These are phyloP conservation scores for Lachnellula arida DNA, from an alignment of 2,329 filamentous ascomycete species.

Conservation along the genomic window DNA sequence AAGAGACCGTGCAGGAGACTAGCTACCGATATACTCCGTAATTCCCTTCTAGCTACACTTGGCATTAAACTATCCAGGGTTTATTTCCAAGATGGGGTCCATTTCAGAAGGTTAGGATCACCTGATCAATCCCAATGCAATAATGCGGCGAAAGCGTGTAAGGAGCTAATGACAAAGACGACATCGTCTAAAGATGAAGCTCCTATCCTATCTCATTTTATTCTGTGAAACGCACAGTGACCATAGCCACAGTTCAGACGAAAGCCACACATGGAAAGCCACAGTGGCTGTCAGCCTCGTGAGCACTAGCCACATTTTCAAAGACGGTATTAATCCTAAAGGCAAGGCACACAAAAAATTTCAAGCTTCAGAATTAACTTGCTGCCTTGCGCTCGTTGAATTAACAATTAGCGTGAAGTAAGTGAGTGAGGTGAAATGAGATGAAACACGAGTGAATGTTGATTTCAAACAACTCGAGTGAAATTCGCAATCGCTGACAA, in stretches of 20 bases:
- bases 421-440: no score
- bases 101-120: background rate
- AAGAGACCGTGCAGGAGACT: no score
- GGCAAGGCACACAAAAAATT: background rate
- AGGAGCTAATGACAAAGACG: background rate
- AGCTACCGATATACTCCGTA: no score
- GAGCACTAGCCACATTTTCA: background rate
- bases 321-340: background rate
- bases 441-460: no score
- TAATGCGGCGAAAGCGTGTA: background rate
- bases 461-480: background rate
- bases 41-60: background rate
- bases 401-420: background rate
- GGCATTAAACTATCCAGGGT: background rate
- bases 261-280: background rate
- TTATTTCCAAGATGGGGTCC: background rate
- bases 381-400: no score
- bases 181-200: background rate
- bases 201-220: background rate
- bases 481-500: constrained; percentile 1
- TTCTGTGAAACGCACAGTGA: background rate
- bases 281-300: background rate
- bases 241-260: background rate
- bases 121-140: no score
- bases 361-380: background rate